Percentiles rank a stretch among this genome's conserved stretches.
These are phyloP conservation scores for Xylaria polymorpha DNA, from an alignment of 2,329 filamentous ascomycete genomes.

Conservation along the genomic window DNA sequence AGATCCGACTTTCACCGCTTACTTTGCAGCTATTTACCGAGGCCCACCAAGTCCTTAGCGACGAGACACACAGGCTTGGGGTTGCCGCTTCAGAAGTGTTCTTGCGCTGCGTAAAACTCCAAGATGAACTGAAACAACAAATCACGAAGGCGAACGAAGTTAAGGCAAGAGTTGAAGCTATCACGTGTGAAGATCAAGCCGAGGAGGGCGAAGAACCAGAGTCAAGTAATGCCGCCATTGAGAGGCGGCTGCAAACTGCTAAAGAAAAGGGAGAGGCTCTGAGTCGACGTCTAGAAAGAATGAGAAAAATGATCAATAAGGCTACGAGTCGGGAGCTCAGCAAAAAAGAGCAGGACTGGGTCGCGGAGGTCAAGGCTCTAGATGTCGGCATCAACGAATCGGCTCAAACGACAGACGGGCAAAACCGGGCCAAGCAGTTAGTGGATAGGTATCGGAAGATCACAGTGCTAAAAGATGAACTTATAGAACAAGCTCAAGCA, in stretches of 20 bases:
- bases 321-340: constrained; percentile 65
- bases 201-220: constrained; percentile 63
- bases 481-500: constrained; percentile 63
- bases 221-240: constrained; percentile 66
- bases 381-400: constrained; percentile 57
- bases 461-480: constrained; percentile 63
- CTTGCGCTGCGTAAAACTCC: constrained; percentile 74
- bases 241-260: constrained; percentile 61
- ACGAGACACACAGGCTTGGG: constrained; percentile 76
- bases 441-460: constrained; percentile 70
- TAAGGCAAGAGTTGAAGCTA: constrained; percentile 72
- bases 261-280: constrained; percentile 62
- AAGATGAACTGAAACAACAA: constrained; percentile 75
- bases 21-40: constrained; percentile 78
- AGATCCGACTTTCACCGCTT: constrained; percentile 75
- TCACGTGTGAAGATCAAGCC: constrained; percentile 68
- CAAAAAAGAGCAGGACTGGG: constrained; percentile 69
- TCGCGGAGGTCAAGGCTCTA: constrained; percentile 55
- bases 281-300: constrained; percentile 63
- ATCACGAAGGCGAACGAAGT: constrained; percentile 74
- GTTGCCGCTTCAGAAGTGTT: constrained; percentile 79
- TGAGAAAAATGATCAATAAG: constrained; percentile 57
- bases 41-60: constrained; percentile 75
- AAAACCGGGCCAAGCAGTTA: constrained; percentile 59
- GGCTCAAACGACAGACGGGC: constrained; percentile 47